A percentile compares a stretch with the other conserved stretches of the same genome.
Evolutionary conservation across 352 stramenopile species (phyloP).

Genomic region (Paralagenidium karlingii): DNA sequence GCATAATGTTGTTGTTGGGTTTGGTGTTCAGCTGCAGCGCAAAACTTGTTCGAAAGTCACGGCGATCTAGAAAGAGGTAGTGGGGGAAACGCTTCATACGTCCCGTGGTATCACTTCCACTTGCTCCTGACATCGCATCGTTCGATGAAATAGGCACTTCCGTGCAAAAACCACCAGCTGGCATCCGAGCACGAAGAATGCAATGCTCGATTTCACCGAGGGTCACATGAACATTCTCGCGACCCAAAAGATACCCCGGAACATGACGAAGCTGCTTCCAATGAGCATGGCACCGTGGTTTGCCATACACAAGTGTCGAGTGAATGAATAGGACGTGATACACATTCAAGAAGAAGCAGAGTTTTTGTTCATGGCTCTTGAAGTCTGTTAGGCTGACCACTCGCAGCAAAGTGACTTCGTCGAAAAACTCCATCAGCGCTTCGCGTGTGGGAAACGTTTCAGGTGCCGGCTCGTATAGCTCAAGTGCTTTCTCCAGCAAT

Average conservation of each 20-base stretch:
- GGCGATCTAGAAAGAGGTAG: conserved; percentile 13
- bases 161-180: conserved; percentile 4
- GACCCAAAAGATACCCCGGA: too few species aligned
- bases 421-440: conserved; percentile 29
- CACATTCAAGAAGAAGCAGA: conserved; percentile 83
- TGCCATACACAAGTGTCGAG: conserved; percentile 46
- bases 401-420: conserved; percentile 29
- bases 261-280: conserved; percentile 75
- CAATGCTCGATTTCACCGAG: conserved; percentile 79
- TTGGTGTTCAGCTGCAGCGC: conserved; percentile 68
- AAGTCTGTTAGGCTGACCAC: neutral
- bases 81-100: conserved; percentile 17
- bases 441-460: neutral
- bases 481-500: conserved; percentile 12
- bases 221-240: too few species aligned
- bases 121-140: too few species aligned
- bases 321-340: conserved; percentile 86
- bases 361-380: conserved; percentile 15
- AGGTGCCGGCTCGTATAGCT: conserved; percentile 11
- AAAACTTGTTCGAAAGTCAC: conserved; percentile 76
- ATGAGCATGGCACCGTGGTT: conserved; percentile 41
- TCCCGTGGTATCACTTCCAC: too few species aligned
- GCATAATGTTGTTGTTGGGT: conserved; percentile 24
- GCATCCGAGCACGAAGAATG: conserved; percentile 50
- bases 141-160: too few species aligned